Evolutionary conservation across 371 early-diverging fungal genomes (phyloP).

Genomic region (Mortierella sp.): DNA sequence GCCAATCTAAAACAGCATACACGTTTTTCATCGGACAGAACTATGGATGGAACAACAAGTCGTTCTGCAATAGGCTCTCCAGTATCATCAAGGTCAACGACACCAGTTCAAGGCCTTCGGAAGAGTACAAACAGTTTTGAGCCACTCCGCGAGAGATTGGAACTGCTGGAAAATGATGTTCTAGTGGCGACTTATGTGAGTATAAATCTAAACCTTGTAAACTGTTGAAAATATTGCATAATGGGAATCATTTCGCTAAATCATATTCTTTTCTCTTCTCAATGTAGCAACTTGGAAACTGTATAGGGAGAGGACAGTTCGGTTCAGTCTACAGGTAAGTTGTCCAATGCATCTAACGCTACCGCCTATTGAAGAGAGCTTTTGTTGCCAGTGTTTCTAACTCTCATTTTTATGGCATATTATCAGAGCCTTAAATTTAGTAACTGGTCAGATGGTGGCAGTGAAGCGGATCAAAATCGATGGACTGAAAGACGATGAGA

Average conservation of each 20-base stretch:
- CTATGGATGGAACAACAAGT: conserved; percentile 3
- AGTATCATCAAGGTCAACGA: conserved; percentile 39
- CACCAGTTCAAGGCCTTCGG: conserved; percentile 50
- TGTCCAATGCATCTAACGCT: not conserved
- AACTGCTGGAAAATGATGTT: conserved; percentile 64
- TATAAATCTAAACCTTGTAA: not conserved
- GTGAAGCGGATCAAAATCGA: conserved; percentile 87
- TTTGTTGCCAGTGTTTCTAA: no score
- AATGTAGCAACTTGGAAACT: conserved; percentile 79
- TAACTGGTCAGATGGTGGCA: conserved; percentile 90
- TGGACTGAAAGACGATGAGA: conserved; percentile 68
- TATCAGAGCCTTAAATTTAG: conserved; percentile 84
- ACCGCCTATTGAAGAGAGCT: no score
- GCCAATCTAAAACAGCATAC: conserved; percentile 19
- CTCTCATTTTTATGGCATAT: no score
- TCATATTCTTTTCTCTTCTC: conserved; percentile 17
- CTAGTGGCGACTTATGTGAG: conserved; percentile 66
- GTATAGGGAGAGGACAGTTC: conserved; percentile 94
- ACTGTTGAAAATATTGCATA: not conserved
- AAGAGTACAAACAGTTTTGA: conserved; percentile 34
- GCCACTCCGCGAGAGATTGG: conserved; percentile 61
- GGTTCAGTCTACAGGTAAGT: conserved; percentile 82
- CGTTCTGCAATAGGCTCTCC: conserved; percentile 28
- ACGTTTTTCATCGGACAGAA: conserved; percentile 35
- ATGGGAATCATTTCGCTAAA: conserved; percentile 14